A percentile compares a stretch with the other conserved stretches of the same genome.
Evolutionary conservation across 2,329 filamentous ascomycete species (phyloP).

Genomic region (Ophiostoma ulmi): DNA sequence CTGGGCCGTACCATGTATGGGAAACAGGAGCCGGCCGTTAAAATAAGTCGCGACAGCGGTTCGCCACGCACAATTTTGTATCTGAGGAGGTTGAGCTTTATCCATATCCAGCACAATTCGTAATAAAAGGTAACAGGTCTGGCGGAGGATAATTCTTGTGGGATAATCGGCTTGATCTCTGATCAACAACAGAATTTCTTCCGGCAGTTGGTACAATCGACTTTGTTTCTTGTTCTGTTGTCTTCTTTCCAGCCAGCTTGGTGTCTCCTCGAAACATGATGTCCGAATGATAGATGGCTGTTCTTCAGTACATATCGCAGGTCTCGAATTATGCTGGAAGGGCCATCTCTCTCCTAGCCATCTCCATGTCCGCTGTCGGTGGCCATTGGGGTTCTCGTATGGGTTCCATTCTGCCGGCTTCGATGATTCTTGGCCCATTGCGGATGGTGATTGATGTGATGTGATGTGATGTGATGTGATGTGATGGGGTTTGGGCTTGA

Average conservation of each 20-base stretch:
- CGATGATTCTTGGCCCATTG: background rate
- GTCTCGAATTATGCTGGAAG: background rate
- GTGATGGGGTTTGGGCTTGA: background rate
- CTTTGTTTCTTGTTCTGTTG: background rate
- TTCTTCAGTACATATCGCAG: background rate
- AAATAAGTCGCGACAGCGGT: background rate
- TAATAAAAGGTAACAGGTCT: background rate
- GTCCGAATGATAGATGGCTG: background rate
- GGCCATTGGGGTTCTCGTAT: background rate
- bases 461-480: background rate
- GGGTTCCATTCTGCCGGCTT: background rate
- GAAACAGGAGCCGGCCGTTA: background rate
- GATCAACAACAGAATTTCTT: background rate
- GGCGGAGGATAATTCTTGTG: background rate
- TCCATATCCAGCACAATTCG: background rate
- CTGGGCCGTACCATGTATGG: background rate
- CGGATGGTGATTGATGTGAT: no score
- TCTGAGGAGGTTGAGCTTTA: background rate
- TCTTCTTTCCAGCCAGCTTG: background rate
- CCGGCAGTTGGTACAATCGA: background rate
- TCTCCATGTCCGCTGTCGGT: background rate
- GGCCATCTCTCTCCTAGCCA: background rate
- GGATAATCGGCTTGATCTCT: background rate
- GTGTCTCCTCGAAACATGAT: background rate
- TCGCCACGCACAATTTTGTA: background rate